Evolutionary conservation across 768 basidiomycete genomes (phyloP).

Genomic region (Saitozyma sp.): DNA sequence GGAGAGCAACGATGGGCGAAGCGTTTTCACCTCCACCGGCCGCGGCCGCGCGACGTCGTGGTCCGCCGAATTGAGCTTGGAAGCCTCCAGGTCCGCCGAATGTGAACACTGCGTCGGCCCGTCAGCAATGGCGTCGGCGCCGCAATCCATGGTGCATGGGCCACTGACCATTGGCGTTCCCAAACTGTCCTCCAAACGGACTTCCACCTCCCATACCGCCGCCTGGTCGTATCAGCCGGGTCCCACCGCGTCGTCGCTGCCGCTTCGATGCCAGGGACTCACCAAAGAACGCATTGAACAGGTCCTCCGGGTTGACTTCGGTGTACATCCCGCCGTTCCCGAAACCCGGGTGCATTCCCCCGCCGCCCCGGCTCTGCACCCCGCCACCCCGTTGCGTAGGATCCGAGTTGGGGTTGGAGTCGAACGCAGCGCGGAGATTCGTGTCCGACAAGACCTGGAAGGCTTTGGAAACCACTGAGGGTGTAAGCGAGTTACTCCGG

Average conservation of each 20-base stretch:
- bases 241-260: too few relatives aligned
- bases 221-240: too few relatives aligned
- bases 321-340: constrained; percentile 42
- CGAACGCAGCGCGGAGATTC: constrained; percentile 83
- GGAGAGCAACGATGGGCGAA: constrained; percentile 64
- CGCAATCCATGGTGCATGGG: constrained; percentile 50
- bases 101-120: constrained; percentile 61
- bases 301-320: constrained; percentile 90
- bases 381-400: constrained; percentile 72
- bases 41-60: constrained; percentile 49
- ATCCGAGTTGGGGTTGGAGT: constrained; percentile 63
- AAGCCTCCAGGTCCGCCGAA: constrained; percentile 80
- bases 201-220: constrained; percentile 46
- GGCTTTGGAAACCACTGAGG: constrained; percentile 90
- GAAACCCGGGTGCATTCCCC: constrained; percentile 45
- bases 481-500: constrained; percentile 1
- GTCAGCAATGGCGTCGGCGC: not conserved
- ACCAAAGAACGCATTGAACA: constrained; percentile 99
- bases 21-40: constrained; percentile 39
- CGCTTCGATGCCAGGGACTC: constrained; percentile 17
- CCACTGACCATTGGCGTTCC: constrained; percentile 57
- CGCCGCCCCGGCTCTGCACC: constrained; percentile 14
- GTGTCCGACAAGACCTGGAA: constrained; percentile 94
- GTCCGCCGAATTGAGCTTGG: constrained; percentile 61
- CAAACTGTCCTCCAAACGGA: constrained; percentile 55